Conservation (phyloP, 108 stramenopile species). For the Bacterosira constricta region DNA sequence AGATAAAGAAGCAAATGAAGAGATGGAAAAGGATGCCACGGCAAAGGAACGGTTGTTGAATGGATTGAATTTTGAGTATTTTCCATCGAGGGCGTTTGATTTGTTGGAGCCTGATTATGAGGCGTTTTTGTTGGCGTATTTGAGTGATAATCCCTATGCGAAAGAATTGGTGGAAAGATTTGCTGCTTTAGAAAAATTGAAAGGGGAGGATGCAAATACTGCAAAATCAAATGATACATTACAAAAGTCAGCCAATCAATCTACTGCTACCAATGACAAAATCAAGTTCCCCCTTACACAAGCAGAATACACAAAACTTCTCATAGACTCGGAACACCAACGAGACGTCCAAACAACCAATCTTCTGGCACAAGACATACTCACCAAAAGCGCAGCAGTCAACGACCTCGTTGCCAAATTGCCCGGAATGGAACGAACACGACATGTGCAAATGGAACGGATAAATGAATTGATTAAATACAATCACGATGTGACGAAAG, state of each 20-base stretch:
- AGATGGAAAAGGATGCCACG: too few relatives aligned
- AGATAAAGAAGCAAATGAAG: too few relatives aligned
- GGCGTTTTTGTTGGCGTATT: slow-evolving; percentile 40
- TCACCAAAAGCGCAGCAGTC: slow-evolving; percentile 75
- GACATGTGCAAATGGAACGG: slow-evolving; percentile 65
- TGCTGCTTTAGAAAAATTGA: neutral
- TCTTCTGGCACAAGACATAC: slow-evolving; percentile 58
- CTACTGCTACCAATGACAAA: too few relatives aligned
- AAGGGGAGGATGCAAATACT: neutral
- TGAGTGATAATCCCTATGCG: slow-evolving; percentile 28
- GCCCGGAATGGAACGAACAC: slow-evolving; percentile 78
- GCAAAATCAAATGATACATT: slow-evolving; percentile 1
- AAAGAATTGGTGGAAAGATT: slow-evolving; percentile 44
- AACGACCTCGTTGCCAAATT: slow-evolving; percentile 67
- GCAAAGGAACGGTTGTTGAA: slow-evolving; percentile 8
- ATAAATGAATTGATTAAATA: slow-evolving; percentile 67
- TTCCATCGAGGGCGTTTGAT: slow-evolving; percentile 37
- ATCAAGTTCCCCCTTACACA: slow-evolving; percentile 54
- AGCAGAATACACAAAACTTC: slow-evolving; percentile 63
- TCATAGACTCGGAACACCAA: slow-evolving; percentile 59
- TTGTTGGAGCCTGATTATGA: slow-evolving; percentile 46
- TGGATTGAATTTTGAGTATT: slow-evolving; percentile 31
- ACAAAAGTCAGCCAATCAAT: too few relatives aligned
- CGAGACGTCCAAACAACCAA: slow-evolving; percentile 62
- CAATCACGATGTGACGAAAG: slow-evolving; percentile 52